Conservation (phyloP, 257 asterid species). For the Penstemon davidsonii region DNA sequence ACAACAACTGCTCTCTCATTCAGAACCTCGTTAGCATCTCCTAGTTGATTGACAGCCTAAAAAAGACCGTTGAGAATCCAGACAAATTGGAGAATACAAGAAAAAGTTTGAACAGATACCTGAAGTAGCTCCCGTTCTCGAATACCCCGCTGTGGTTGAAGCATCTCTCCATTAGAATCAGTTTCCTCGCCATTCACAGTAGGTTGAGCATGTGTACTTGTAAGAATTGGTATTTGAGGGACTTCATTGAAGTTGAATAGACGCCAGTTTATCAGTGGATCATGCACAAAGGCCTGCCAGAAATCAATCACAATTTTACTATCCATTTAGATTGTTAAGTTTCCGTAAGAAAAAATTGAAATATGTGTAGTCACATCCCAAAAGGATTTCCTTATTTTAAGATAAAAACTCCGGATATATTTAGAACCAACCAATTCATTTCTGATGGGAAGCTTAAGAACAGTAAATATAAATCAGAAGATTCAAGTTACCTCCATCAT, state of each 20-base stretch:
- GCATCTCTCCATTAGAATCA: slow-evolving; percentile 56
- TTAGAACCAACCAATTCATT: neutral
- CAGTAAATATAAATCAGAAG: neutral
- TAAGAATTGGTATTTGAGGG: slow-evolving; percentile 80
- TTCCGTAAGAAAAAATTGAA: neutral
- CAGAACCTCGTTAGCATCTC: slow-evolving; percentile 97
- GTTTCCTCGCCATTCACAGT: slow-evolving; percentile 69
- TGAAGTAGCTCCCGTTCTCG: slow-evolving; percentile 96
- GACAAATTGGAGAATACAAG: neutral
- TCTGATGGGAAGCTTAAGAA: neutral
- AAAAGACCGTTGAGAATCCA: slow-evolving; percentile 17
- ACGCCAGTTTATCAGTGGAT: slow-evolving; percentile 98
- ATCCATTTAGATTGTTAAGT: neutral
- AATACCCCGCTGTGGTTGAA: slow-evolving; percentile 84
- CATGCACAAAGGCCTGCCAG: slow-evolving; percentile 96
- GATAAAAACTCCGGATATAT: neutral
- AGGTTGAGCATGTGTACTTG: slow-evolving; percentile 27
- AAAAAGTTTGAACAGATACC: slow-evolving; percentile 37
- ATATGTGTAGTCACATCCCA: neutral
- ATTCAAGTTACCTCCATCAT: slow-evolving; percentile 89
- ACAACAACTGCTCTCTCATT: slow-evolving; percentile 95
- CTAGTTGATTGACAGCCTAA: slow-evolving; percentile 93
- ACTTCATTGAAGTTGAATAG: slow-evolving; percentile 97
- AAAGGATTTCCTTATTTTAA: neutral
- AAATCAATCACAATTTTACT: neutral